Evolutionary conservation across 345 rosid species (phyloP).

Genomic region (Bruguiera sexangula): DNA sequence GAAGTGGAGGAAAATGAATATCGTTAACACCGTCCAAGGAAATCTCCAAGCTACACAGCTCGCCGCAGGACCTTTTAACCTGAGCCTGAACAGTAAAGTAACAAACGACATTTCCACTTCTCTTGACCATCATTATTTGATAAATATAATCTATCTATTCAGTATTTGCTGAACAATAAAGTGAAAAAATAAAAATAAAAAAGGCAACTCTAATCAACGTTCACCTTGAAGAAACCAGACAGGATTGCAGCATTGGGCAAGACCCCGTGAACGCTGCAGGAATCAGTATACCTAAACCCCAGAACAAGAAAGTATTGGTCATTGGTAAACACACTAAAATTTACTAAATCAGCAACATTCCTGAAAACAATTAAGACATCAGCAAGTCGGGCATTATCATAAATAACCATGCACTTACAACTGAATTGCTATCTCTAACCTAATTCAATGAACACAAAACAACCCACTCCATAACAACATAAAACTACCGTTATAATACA

Average conservation of each 20-base stretch:
- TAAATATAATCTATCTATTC: background rate
- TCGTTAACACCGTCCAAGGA: conserved; percentile 56
- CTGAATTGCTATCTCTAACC: background rate
- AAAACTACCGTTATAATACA: background rate
- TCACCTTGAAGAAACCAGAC: conserved; percentile 63
- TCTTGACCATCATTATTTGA: background rate
- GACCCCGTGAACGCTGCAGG: conserved; percentile 58
- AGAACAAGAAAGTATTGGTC: background rate
- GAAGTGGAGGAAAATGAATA: conserved; percentile 62
- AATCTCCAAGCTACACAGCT: conserved; percentile 54
- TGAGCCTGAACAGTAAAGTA: conserved; percentile 48
- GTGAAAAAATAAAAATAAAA: background rate
- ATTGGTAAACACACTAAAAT: background rate
- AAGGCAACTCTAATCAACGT: conserved; percentile 10
- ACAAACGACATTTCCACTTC: conserved; percentile 7
- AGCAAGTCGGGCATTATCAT: background rate
- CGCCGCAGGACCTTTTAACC: conserved; percentile 45
- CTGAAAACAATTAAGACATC: background rate
- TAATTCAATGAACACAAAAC: background rate
- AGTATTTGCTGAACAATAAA: background rate
- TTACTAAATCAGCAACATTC: background rate
- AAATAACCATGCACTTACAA: background rate
- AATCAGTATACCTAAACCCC: conserved; percentile 50
- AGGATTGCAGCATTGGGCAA: conserved; percentile 52
- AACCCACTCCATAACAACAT: background rate